Conservation (phyloP, 345 rosid species). For the Lumnitzera littorea region DNA sequence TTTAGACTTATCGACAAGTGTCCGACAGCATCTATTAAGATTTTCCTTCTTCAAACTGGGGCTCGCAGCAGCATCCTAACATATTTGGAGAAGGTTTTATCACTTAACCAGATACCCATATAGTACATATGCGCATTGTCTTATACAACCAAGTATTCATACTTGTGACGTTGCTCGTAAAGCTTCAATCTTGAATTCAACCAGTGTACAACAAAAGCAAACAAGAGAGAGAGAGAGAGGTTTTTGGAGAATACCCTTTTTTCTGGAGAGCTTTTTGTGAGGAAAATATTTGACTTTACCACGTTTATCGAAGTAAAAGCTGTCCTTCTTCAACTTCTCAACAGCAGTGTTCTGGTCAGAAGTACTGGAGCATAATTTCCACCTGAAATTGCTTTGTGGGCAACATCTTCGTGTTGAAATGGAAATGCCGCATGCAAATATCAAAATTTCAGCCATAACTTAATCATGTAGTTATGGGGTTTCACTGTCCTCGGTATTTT, state of each 20-base stretch:
- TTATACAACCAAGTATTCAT: too few species aligned
- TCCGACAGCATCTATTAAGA: too few species aligned
- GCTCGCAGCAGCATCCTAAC: too few species aligned
- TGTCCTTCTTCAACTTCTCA: constrained; percentile 27
- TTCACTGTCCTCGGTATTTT: too few species aligned
- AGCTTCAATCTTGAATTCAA: not conserved
- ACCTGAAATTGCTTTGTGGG: not conserved
- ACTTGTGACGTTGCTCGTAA: too few species aligned
- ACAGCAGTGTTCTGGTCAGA: constrained; percentile 1
- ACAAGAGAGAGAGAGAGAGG: not conserved
- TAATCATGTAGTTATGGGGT: too few species aligned
- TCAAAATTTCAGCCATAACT: constrained; percentile 4
- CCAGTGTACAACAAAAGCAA: not conserved
- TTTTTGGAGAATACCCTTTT: constrained; percentile 32
- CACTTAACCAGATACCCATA: too few species aligned
- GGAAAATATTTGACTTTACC: constrained; percentile 60
- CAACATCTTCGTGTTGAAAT: constrained; percentile 4
- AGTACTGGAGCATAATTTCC: constrained; percentile 4
- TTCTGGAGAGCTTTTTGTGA: constrained; percentile 66
- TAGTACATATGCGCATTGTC: too few species aligned
- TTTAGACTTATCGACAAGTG: too few species aligned
- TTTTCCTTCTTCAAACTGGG: too few species aligned
- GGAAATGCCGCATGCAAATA: constrained; percentile 8
- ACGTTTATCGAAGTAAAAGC: constrained; percentile 53
- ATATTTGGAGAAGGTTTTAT: too few species aligned